Evolutionary conservation across 352 stramenopile genomes (phyloP), one percentile per base, ranked within the genome.

Genomic region (Globisporangium iwayamae): DNA sequence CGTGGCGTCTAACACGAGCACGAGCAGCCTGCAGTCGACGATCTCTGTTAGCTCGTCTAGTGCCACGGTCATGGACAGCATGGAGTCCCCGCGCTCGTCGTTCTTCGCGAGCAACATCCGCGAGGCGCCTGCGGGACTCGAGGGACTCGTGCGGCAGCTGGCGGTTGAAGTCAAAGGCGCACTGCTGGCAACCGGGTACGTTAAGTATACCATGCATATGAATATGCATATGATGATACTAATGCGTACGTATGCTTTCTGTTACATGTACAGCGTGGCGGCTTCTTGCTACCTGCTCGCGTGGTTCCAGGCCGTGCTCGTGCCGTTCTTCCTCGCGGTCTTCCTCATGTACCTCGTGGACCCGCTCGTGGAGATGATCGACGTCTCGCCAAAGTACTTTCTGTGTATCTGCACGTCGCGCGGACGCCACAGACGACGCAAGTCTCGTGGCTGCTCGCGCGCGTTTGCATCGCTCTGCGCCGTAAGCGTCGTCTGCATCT

Each of bases 261-360:
- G 22, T 25, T 25, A 25, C 22, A 25, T 32, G 14, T n/a, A 41
- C 54, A 91, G 84, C 54, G 63, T 96, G 34, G 87, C 87, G 20
- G 77, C 85, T 6, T 65, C 75, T 20, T 94, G 81, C 69, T 96
- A 96, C 68, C 65, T 96, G 62, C 73, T 96, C 7, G 78, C 86
- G 36, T 96, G 82, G 78, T 96, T 96, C 68, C 80, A 96, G 62
- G 83, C 77, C 18, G 87, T 94, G 58, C 69, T 96, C 22, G 78
- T 96, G 18, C 87, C 87, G 11, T 96, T 96, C 66, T 96, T 96
- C 73, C 78, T 96, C 46, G 85, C 87, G 0, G 81, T 96, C 64
- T 96, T 96, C 61, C 74, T 96, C 47, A 96, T 96, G 87, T 96
- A 94, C 63, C 78, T 96, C 28, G 85, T 96, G 18, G 87, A 96